Base-by-base conservation (phyloP, 2,329 filamentous ascomycete genomes). In the Penicillium griseofulvum region DNA sequence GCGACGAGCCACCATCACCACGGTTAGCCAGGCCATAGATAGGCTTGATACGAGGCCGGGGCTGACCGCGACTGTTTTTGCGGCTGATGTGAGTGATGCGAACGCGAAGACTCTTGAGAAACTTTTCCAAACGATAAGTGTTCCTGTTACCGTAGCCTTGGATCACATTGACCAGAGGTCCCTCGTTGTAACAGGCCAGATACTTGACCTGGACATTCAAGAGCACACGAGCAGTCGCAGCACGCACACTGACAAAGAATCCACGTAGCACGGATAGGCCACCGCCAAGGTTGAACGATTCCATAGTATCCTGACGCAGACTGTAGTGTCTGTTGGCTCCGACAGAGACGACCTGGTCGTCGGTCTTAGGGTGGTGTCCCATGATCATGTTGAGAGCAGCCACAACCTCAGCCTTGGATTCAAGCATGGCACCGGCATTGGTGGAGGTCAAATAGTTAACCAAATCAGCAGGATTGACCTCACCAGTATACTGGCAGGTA, bases 161-260 rank as follows among this genome's bases (percentile, higher is more conserved):
- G 42, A 81, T 75, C 0, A 81, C 53, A 0, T 60, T 33, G 3
- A 48, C 52, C 19, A 86, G 67, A 3, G 71, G 68, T 0, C 75
- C 75, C 2, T 75, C 62, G 59, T 81, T 76, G 68, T 84, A 85
- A 63, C 84, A 87, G 0, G 83, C 82, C 2, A 78, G 76, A 42
- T 81, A 81, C 9, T 82, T 82, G 26, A 87, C 83, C 55, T 88
- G 86, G 3, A 87, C 73, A 54, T 88, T 88, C 12, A 87, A 68
- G 0, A 88, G 65, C 5, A 87, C 72, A 4, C 84, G 77, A 37
- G 78, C 79, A 14, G 83, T 81, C 3, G 83, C 80, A 2, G 82
- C 79, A 5, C 86, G 81, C 29, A 85, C 81, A 63, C 83, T 87
- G 11, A 83, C 75, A 64, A 82, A 87, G 69, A 83, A 88, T 0